Evolutionary conservation across 805 yeast genomes (phyloP).

Genomic region (Brettanomyces bruxellensis): DNA sequence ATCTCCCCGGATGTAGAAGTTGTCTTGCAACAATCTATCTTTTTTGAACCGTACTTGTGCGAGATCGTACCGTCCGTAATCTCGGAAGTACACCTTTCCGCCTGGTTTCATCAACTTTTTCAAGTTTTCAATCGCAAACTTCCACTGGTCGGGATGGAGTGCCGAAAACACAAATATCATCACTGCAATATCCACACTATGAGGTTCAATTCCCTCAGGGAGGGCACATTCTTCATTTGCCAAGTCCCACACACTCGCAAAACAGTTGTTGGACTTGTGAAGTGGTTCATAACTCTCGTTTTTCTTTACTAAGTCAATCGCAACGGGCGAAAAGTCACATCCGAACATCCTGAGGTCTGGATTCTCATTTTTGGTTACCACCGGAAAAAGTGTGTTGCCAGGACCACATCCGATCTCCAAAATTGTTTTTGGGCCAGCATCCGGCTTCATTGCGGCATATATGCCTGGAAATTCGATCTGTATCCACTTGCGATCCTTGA

Average conservation of each 20-base stretch:
- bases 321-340: conserved; percentile 83
- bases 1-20: conserved; percentile 94
- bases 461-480: conserved; percentile 87
- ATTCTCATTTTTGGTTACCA: conserved; percentile 74
- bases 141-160: conserved; percentile 87
- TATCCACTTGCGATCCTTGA: conserved; percentile 94
- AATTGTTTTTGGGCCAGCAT: conserved; percentile 61
- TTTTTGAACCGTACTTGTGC: conserved; percentile 93
- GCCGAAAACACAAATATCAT: conserved; percentile 95
- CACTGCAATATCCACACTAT: conserved; percentile 85
- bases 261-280: conserved; percentile 32
- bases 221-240: conserved; percentile 62
- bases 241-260: conserved; percentile 92
- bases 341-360: conserved; percentile 67
- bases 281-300: conserved; percentile 47
- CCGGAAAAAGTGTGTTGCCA: conserved; percentile 93
- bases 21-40: conserved; percentile 78
- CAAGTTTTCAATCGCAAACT: conserved; percentile 64
- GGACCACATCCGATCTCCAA: conserved; percentile 98
- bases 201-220: conserved; percentile 79
- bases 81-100: conserved; percentile 81
- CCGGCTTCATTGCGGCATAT: conserved; percentile 67
- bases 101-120: conserved; percentile 80
- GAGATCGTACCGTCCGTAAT: conserved; percentile 91
- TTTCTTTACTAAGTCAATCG: conserved; percentile 73